phyloP scores from a whole-genome alignment of 129 eudicot species.

The carrot (Daucus carota) region DH1_v3.0 NC_030387.2:38009001-38009500 shows the following conservation, averaged over 20 bases:
- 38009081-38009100: constrained; percentile 87
- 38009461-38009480: constrained; percentile 82
- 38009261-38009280: constrained; percentile 91
- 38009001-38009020: constrained; percentile 74
- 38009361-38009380: neutral
- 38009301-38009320: constrained; percentile 88
- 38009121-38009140: constrained; percentile 41
- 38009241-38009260: constrained; percentile 77
- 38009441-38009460: constrained; percentile 98
- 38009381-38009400: neutral
- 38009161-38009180: neutral
- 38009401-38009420: neutral
- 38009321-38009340: constrained; percentile 63
- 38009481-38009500: constrained; percentile 92
- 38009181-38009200: neutral
- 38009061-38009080: constrained; percentile 80
- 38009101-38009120: constrained; percentile 91
- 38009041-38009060: constrained; percentile 92
- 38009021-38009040: constrained; percentile 99
- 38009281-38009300: constrained; percentile 94
- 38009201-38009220: constrained; percentile 23
- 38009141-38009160: neutral
- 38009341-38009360: neutral
- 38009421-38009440: constrained; percentile 59
- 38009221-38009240: constrained; percentile 90